Percentiles rank a stretch among this genome's conserved stretches.
Evolutionary conservation across 495 filamentous ascomycete genomes (phyloP).

Genomic region (Aspergillus diversus): DNA sequence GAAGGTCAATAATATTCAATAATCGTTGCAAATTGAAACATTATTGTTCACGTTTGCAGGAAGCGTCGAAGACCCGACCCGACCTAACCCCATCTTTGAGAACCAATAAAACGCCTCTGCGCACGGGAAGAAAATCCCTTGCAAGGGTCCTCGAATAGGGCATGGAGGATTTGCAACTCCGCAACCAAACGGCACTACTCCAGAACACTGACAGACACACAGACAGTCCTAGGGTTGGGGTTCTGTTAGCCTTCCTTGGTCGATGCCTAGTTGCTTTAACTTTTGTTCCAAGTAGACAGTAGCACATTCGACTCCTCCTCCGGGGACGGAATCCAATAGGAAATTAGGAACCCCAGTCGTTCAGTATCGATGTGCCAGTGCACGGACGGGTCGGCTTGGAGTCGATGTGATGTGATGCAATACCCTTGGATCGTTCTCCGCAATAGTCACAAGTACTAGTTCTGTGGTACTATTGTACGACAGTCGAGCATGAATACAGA

Average conservation of each 20-base stretch:
- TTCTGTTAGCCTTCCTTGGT: not conserved
- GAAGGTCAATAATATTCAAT: not conserved
- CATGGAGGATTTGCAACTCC: constrained; percentile 22
- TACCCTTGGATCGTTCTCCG: constrained; percentile 16
- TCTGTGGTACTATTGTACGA: constrained; percentile 13
- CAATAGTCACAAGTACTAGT: constrained; percentile 8
- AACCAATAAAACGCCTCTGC: constrained; percentile 13
- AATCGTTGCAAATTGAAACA: not conserved
- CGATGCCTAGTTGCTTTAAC: constrained; percentile 10
- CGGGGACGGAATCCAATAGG: constrained; percentile 14
- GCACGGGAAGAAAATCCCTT: constrained; percentile 17
- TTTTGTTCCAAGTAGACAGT: constrained; percentile 6
- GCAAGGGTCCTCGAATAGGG: constrained; percentile 16
- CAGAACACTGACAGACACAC: constrained; percentile 22
- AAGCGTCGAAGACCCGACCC: not conserved
- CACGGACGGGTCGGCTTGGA: constrained; percentile 18
- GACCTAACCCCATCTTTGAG: constrained; percentile 2
- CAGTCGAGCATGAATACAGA: not conserved
- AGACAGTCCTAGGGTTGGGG: constrained; percentile 16
- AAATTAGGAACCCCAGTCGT: constrained; percentile 8
- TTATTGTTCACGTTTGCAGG: not conserved
- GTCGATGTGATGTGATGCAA: constrained; percentile 24
- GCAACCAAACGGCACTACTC: constrained; percentile 26
- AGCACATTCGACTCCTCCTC: constrained; percentile 12
- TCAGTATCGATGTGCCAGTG: constrained; percentile 10